These are phyloP conservation scores for Ascobolus immersus DNA, from an alignment of 495 filamentous ascomycete genomes.

Conservation along the genomic window DNA sequence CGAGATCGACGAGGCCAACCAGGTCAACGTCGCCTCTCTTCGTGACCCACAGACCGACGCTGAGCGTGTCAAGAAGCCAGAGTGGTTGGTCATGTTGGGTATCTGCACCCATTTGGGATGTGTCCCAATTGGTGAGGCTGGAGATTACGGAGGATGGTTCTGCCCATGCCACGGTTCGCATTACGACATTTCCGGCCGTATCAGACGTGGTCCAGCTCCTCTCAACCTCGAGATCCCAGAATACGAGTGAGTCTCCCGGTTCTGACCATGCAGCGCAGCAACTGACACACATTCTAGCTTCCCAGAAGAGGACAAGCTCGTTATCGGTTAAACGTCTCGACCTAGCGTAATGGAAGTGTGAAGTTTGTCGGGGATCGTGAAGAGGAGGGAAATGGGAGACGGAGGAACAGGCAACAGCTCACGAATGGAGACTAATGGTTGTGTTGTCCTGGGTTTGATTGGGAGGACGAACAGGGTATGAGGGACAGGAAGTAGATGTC, in stretches of 20 bases:
- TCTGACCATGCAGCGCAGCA: neutral
- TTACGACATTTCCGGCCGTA: conserved; percentile 96
- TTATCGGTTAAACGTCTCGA: conserved; percentile 73
- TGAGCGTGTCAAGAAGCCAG: conserved; percentile 88
- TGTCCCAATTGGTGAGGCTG: conserved; percentile 94
- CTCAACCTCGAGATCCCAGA: conserved; percentile 85
- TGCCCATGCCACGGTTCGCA: conserved; percentile 99
- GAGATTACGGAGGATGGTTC: conserved; percentile 98
- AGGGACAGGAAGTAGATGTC: too few species aligned
- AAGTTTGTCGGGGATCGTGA: conserved; percentile 19
- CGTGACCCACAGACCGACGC: conserved; percentile 77
- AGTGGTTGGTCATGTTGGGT: conserved; percentile 98
- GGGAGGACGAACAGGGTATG: too few species aligned
- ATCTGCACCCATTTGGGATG: conserved; percentile 98
- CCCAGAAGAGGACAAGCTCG: conserved; percentile 47
- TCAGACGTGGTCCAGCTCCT: conserved; percentile 84
- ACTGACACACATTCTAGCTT: conserved; percentile 20
- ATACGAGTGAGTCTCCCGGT: conserved; percentile 31
- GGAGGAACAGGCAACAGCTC: too few species aligned
- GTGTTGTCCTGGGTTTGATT: too few species aligned
- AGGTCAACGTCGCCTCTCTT: conserved; percentile 45
- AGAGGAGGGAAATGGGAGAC: conserved; percentile 19
- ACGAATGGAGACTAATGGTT: too few species aligned
- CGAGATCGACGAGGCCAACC: conserved; percentile 68
- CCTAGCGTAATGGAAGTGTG: too few species aligned